Base-by-base conservation (phyloP, 345 rosid species). In the Euphorbia tirucalli region DNA sequence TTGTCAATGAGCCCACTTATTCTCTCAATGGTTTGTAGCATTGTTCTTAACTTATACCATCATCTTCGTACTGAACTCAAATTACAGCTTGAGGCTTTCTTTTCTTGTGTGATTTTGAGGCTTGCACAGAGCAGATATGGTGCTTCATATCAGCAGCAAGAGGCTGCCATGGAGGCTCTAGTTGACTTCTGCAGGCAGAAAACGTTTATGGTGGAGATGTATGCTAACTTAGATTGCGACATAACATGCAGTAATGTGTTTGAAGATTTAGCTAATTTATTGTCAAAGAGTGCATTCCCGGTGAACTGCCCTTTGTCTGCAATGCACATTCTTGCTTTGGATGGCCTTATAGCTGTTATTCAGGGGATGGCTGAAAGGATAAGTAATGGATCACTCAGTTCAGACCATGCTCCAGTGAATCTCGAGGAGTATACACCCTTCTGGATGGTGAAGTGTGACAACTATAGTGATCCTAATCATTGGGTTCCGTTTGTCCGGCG, bases 281-380 rank as follows among this genome's bases (percentile, higher is more conserved):
- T 93, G 80, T 92, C 99, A 18, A 95, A 88, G 84, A 95, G 97
- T 83, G 96, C 99, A 74, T 95, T 95, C 71, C 99, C 98, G 7
- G 98, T 95, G 78, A 95, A 95, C 78, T 87, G 96, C 65, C 98
- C 99, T 73, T 80, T 95, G 79, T 95, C 98, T 50, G 87, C 97
- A 48, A 93, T 92, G 98, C 99, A 95, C 70, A 88, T 93, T 77
- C 98, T 95, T 81, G 94, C 99, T 70, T 81, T 93, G 85, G 98
- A 95, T 81, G 98, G 99, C 32, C 78, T 95, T 66, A 93, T 91
- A 58, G 94, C 99, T 79, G 94, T 95, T 69, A 89, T 95, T 79
- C 94, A 92, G 83, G 96, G 98, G 77, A 95, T 95, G 99, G 99
- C 99, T 22, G 99, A 95, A 81, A 89, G 99, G 82, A 87, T 95